Conservation (phyloP, 306 rosid species). For the Lablab purpureus region DNA sequence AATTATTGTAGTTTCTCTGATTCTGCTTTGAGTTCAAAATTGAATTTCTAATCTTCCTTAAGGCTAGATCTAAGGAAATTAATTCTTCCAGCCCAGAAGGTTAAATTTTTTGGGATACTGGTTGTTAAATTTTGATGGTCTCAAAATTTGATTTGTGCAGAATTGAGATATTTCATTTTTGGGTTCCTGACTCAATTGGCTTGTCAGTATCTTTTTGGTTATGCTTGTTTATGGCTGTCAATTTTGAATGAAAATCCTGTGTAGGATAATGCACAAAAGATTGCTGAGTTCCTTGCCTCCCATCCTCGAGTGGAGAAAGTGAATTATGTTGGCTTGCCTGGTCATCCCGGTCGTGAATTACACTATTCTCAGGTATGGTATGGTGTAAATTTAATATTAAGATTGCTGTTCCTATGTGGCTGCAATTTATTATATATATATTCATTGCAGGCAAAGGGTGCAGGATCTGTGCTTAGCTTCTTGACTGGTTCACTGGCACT, state of each 20-base stretch:
- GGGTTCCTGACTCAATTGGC: neutral
- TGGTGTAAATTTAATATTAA: constrained; percentile 31
- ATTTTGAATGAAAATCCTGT: constrained; percentile 36
- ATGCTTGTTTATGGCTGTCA: neutral
- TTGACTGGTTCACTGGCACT: constrained; percentile 82
- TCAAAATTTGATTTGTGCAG: constrained; percentile 14
- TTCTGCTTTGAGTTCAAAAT: constrained; percentile 19
- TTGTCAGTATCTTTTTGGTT: neutral
- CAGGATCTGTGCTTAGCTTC: constrained; percentile 94
- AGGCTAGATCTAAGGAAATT: neutral
- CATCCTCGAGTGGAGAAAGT: constrained; percentile 84
- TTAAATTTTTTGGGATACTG: neutral
- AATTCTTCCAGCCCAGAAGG: neutral
- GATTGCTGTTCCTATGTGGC: constrained; percentile 25
- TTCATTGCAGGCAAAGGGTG: constrained; percentile 81
- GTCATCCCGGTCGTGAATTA: constrained; percentile 76
- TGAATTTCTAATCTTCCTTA: neutral
- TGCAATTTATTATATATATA: neutral
- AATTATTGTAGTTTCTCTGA: constrained; percentile 14
- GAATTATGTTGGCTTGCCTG: constrained; percentile 77
- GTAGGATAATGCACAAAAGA: constrained; percentile 92
- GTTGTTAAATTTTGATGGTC: neutral
- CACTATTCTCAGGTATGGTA: constrained; percentile 92
- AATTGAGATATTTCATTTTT: neutral
- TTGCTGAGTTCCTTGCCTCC: constrained; percentile 88